These are phyloP conservation scores for Arabidopsis lyrata DNA, from an alignment of 441 rosid genomes.

Conservation along the genomic window DNA sequence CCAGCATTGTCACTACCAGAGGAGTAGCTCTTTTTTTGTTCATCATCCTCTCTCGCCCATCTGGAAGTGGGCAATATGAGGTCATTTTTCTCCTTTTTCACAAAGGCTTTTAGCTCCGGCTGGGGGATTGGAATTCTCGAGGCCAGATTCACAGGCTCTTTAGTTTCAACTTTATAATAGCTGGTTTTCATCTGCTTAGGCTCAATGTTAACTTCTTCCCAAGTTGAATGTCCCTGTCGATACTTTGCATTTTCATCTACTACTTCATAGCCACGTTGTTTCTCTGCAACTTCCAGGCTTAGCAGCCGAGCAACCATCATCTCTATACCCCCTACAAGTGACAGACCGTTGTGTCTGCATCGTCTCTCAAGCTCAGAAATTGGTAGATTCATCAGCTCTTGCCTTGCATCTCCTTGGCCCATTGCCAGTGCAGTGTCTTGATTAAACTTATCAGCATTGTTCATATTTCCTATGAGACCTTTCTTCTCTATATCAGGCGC, in stretches of 20 bases:
- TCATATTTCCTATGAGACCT: slow-evolving; percentile 51
- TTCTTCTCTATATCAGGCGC: slow-evolving; percentile 83
- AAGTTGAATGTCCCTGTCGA: slow-evolving; percentile 53
- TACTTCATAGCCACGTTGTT: slow-evolving; percentile 82
- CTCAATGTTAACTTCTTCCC: slow-evolving; percentile 60
- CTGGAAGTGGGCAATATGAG: slow-evolving; percentile 87
- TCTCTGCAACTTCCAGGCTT: slow-evolving; percentile 95
- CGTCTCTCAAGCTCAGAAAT: slow-evolving; percentile 95
- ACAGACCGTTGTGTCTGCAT: slow-evolving; percentile 95
- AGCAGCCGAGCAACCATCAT: slow-evolving; percentile 94
- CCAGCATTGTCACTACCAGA: slow-evolving; percentile 89
- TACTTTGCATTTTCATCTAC: slow-evolving; percentile 78
- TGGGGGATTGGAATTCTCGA: slow-evolving; percentile 63
- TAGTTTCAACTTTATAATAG: slow-evolving; percentile 59
- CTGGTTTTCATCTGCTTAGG: slow-evolving; percentile 52
- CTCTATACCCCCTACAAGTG: slow-evolving; percentile 97
- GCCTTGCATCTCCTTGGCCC: slow-evolving; percentile 90
- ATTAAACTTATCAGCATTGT: slow-evolving; percentile 57
- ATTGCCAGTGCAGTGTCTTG: slow-evolving; percentile 96
- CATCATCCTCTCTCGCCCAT: slow-evolving; percentile 97
- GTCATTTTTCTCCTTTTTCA: slow-evolving; percentile 75
- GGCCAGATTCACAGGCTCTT: slow-evolving; percentile 53
- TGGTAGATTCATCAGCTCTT: slow-evolving; percentile 92
- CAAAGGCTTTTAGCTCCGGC: slow-evolving; percentile 68
- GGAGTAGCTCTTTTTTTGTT: slow-evolving; percentile 82